Conservation (phyloP, 1,284 basidiomycete species). For the Ceratobasidium sp. region DNA sequence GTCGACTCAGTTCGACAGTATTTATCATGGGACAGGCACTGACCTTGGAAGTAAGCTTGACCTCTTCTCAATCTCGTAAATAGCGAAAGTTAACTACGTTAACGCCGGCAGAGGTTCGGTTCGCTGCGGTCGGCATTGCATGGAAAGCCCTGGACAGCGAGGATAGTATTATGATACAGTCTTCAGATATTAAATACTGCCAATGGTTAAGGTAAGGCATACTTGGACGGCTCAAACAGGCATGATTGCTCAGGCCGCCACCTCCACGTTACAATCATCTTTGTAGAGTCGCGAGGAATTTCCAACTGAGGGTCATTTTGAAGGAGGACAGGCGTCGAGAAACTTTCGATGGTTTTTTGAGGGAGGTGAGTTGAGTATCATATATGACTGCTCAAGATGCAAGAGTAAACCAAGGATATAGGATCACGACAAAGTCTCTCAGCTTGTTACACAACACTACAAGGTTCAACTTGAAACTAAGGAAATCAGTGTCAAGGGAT, state of each 20-base stretch:
- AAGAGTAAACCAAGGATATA: slow-evolving; percentile 54
- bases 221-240: not conserved
- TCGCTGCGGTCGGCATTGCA: slow-evolving; percentile 89
- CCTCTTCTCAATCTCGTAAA: not conserved
- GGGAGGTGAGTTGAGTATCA: slow-evolving; percentile 73
- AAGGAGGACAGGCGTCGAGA: slow-evolving; percentile 76
- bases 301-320: slow-evolving; percentile 87
- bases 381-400: not conserved
- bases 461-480: slow-evolving; percentile 85
- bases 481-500: slow-evolving; percentile 92
- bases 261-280: slow-evolving; percentile 16
- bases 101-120: slow-evolving; percentile 78
- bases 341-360: slow-evolving; percentile 94
- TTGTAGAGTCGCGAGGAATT: slow-evolving; percentile 85
- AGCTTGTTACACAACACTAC: slow-evolving; percentile 88
- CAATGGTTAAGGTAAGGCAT: slow-evolving; percentile 77
- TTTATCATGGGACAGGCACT: slow-evolving; percentile 80
- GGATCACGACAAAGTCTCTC: slow-evolving; percentile 85
- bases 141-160: slow-evolving; percentile 81
- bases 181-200: slow-evolving; percentile 85
- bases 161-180: slow-evolving; percentile 74
- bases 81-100: not conserved
- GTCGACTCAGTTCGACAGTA: slow-evolving; percentile 80
- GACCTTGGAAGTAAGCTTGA: slow-evolving; percentile 82
- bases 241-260: not conserved